Conservation (phyloP, 495 filamentous ascomycete species). For the Mytilinidion resinicola region DNA sequence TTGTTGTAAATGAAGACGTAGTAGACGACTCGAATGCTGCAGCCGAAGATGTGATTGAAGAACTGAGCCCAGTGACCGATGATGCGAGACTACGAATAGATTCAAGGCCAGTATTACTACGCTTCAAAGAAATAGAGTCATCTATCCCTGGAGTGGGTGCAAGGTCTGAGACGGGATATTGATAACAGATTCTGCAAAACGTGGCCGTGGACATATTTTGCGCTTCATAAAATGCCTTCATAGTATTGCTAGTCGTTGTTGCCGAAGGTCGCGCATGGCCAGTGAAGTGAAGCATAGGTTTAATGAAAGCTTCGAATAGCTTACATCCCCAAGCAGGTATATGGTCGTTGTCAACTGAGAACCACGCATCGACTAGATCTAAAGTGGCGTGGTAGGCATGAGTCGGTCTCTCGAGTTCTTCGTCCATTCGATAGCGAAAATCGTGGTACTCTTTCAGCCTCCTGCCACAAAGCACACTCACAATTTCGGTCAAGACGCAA, state of each 20-base stretch:
- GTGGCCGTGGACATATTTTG: not conserved
- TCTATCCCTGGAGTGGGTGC: not conserved
- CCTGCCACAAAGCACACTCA: conserved; percentile 4
- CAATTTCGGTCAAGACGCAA: conserved; percentile 18
- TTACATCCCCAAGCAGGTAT: not conserved
- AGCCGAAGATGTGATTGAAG: not conserved
- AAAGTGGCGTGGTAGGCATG: conserved; percentile 18
- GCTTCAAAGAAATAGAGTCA: not conserved
- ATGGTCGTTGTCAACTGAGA: not conserved
- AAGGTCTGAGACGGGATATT: not conserved
- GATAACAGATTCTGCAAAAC: not conserved
- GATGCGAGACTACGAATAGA: not conserved
- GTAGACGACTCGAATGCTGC: not conserved
- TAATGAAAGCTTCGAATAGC: not conserved
- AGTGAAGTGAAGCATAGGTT: not conserved
- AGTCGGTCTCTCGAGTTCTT: not conserved
- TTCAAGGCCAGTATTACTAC: not conserved
- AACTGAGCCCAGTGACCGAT: not conserved
- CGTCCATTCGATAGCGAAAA: conserved; percentile 3
- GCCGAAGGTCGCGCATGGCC: not conserved
- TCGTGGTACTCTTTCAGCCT: conserved; percentile 12
- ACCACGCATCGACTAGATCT: conserved; percentile 16
- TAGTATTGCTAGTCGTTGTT: not conserved
- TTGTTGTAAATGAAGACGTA: not conserved
- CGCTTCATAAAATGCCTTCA: not conserved